Conservation (phyloP, 768 basidiomycete species). For the Suillus subaureus region DNA sequence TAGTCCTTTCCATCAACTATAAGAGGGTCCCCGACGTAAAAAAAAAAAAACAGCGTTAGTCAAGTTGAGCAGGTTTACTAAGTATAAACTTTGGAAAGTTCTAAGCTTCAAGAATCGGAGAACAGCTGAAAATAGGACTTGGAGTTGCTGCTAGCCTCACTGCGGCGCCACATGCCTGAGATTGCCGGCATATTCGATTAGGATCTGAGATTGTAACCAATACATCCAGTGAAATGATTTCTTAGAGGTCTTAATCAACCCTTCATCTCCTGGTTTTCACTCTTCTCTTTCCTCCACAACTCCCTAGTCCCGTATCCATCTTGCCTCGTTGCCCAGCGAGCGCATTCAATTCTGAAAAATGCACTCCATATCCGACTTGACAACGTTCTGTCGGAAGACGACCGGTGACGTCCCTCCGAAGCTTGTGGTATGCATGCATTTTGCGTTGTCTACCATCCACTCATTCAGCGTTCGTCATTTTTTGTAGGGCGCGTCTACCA, state of each 20-base stretch:
- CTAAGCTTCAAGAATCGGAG: neutral
- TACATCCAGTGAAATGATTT: conserved; percentile 9
- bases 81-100: conserved; percentile 4
- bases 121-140: neutral
- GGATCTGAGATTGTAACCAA: conserved; percentile 31
- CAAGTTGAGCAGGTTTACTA: too few relatives aligned
- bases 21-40: neutral
- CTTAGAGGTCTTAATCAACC: conserved; percentile 5
- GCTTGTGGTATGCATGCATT: conserved; percentile 68
- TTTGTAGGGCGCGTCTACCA: conserved; percentile 85
- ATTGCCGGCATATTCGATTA: conserved; percentile 24
- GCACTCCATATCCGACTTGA: conserved; percentile 90
- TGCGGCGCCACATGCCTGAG: conserved; percentile 6
- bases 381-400: conserved; percentile 82
- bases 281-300: conserved; percentile 23
- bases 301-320: conserved; percentile 12
- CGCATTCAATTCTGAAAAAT: conserved; percentile 27
- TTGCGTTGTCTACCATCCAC: neutral
- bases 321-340: conserved; percentile 2
- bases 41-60: neutral
- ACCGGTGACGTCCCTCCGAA: conserved; percentile 86
- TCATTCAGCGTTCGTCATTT: neutral
- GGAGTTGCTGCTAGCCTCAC: neutral
- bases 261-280: conserved; percentile 7
- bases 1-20: too few relatives aligned